These are phyloP conservation scores for Dactylonectria macrodidyma DNA, from an alignment of 2,329 filamentous ascomycete species.

Conservation along the genomic window DNA sequence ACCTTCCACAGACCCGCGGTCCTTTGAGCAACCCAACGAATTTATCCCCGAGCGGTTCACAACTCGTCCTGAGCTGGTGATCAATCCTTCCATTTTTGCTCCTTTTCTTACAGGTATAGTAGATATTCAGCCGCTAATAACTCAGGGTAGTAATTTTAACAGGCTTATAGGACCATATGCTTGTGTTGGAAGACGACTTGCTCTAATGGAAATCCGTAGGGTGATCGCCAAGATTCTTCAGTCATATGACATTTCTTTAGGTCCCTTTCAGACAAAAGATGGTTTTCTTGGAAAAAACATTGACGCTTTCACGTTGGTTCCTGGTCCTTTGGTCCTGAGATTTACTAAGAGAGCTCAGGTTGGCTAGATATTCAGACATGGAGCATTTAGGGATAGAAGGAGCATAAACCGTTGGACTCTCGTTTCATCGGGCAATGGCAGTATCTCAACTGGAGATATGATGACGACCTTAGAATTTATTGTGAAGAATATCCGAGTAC, in stretches of 20 bases:
- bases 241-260: background rate
- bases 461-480: too few species aligned
- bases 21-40: constrained; percentile 9
- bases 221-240: background rate
- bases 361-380: too few species aligned
- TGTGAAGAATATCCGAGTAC: too few species aligned
- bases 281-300: background rate
- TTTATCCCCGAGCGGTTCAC: constrained; percentile 56
- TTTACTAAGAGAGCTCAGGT: background rate
- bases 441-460: too few species aligned
- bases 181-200: constrained; percentile 55
- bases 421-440: too few species aligned
- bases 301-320: background rate
- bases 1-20: too few species aligned
- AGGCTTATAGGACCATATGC: constrained; percentile 46
- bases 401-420: too few species aligned
- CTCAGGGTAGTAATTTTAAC: too few species aligned
- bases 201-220: constrained; percentile 48
- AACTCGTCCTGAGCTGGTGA: constrained; percentile 47
- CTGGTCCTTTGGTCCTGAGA: background rate
- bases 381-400: too few species aligned
- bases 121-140: background rate
- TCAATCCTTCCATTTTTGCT: constrained; percentile 39
- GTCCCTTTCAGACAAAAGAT: background rate
- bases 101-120: constrained; percentile 48